Conservation (phyloP, 2,329 filamentous ascomycete species). For the Hypoxylon sp. region DNA sequence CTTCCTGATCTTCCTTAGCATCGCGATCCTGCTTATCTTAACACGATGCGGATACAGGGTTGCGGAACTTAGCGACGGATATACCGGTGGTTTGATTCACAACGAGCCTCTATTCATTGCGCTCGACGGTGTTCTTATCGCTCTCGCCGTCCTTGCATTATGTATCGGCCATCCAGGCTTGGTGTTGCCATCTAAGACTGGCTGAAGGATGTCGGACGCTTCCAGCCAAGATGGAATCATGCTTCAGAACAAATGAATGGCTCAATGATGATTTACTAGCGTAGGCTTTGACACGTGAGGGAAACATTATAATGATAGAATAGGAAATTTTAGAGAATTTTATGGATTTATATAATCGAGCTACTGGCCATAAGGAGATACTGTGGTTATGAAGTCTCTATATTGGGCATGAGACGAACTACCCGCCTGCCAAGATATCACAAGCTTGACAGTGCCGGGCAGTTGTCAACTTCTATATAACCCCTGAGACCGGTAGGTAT, state of each 20-base stretch:
- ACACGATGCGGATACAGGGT: conserved; percentile 70
- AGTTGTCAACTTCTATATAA: conserved; percentile 12
- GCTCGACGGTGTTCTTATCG: conserved; percentile 60
- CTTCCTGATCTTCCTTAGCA: conserved; percentile 64
- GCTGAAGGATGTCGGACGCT: neutral
- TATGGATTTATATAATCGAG: neutral
- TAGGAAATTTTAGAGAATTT: too few species aligned
- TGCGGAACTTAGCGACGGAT: conserved; percentile 70
- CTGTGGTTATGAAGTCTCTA: neutral
- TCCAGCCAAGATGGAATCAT: conserved; percentile 13
- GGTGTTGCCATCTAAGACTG: conserved; percentile 48
- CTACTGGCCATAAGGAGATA: neutral
- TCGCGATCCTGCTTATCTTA: conserved; percentile 69
- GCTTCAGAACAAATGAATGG: conserved; percentile 12
- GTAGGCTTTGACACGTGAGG: neutral
- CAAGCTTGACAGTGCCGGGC: conserved; percentile 15
- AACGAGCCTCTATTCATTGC: conserved; percentile 63
- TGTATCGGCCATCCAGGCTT: conserved; percentile 59
- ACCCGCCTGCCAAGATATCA: neutral
- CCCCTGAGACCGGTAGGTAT: neutral
- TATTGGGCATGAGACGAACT: neutral
- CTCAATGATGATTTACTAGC: neutral
- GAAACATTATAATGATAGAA: neutral
- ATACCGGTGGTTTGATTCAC: conserved; percentile 63
- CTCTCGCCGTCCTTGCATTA: conserved; percentile 55